These are phyloP conservation scores for Penicillium sclerotigenum DNA, from an alignment of 2,329 filamentous ascomycete species.

Conservation along the genomic window DNA sequence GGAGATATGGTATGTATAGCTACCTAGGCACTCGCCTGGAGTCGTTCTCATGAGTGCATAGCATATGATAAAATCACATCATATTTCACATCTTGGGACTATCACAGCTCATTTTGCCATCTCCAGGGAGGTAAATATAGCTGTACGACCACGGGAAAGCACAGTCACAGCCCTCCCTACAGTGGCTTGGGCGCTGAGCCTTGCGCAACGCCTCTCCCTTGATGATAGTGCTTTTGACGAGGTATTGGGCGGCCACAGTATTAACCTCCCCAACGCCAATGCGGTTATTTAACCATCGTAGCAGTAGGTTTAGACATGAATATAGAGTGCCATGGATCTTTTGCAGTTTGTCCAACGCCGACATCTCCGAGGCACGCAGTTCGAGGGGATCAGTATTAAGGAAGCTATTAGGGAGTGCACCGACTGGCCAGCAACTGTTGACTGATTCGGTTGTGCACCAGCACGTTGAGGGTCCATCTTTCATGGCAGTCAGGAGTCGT, in stretches of 20 bases:
- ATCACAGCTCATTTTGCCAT: constrained; percentile 8
- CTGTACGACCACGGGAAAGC: constrained; percentile 49
- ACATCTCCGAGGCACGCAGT: constrained; percentile 48
- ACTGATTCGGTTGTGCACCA: constrained; percentile 54
- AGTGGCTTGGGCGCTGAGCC: constrained; percentile 58
- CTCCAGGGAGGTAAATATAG: constrained; percentile 32
- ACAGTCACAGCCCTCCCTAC: constrained; percentile 59
- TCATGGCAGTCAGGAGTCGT: constrained; percentile 27
- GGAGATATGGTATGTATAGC: too few relatives aligned
- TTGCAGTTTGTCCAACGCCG: constrained; percentile 49
- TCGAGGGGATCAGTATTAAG: constrained; percentile 49
- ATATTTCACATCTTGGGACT: not conserved
- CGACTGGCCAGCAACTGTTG: constrained; percentile 35
- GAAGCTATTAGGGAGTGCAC: constrained; percentile 49
- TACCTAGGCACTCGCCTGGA: too few relatives aligned
- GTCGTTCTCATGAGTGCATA: not conserved
- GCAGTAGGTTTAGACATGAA: constrained; percentile 39
- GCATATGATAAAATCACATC: not conserved
- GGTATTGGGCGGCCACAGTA: constrained; percentile 57
- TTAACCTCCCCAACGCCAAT: constrained; percentile 49
- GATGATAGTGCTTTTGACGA: constrained; percentile 59
- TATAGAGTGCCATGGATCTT: constrained; percentile 49
- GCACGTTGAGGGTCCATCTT: constrained; percentile 50
- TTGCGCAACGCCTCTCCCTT: constrained; percentile 48
- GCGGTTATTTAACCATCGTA: constrained; percentile 57